These are phyloP conservation scores for Lentinus tigrinus DNA, from an alignment of 768 basidiomycete genomes.

Conservation along the genomic window DNA sequence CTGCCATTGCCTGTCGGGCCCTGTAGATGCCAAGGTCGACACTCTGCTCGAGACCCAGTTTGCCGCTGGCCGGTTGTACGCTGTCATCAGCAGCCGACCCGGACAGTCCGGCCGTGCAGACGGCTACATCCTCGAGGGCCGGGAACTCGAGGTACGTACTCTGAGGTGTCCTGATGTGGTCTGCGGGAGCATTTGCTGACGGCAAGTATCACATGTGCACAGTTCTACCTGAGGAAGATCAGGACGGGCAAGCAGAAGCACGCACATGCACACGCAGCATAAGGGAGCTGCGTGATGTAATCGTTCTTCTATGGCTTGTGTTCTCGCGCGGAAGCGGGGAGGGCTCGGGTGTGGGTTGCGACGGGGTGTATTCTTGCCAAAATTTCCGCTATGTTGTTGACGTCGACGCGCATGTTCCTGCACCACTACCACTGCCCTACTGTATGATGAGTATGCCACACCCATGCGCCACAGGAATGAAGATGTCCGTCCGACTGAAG, in stretches of 20 bases:
- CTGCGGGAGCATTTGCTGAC: slow-evolving; percentile 3
- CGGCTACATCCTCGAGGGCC: slow-evolving; percentile 97
- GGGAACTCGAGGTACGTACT: slow-evolving; percentile 86
- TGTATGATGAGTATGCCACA: slow-evolving; percentile 30
- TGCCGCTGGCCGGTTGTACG: slow-evolving; percentile 93
- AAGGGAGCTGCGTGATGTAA: slow-evolving; percentile 14
- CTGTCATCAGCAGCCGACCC: slow-evolving; percentile 89
- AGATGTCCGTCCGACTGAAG: background rate
- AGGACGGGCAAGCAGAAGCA: slow-evolving; percentile 96
- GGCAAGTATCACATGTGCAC: slow-evolving; percentile 23
- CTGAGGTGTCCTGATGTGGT: background rate
- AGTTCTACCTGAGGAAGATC: slow-evolving; percentile 96
- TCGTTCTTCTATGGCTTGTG: background rate
- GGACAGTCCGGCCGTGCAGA: slow-evolving; percentile 96
- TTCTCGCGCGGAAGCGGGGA: background rate
- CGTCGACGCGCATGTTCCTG: slow-evolving; percentile 6
- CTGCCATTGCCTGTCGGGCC: slow-evolving; percentile 3
- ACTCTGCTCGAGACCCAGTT: slow-evolving; percentile 87
- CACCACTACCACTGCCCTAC: slow-evolving; percentile 15
- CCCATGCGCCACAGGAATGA: slow-evolving; percentile 18
- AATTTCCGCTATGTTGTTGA: slow-evolving; percentile 23
- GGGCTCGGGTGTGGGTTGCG: slow-evolving; percentile 14
- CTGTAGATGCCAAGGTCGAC: slow-evolving; percentile 86
- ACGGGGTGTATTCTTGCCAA: slow-evolving; percentile 16
- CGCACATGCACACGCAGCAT: slow-evolving; percentile 69